phyloP scores from a whole-genome alignment of 2,329 filamentous ascomycete genomes.

The Zymoseptoria tritici region DNA sequence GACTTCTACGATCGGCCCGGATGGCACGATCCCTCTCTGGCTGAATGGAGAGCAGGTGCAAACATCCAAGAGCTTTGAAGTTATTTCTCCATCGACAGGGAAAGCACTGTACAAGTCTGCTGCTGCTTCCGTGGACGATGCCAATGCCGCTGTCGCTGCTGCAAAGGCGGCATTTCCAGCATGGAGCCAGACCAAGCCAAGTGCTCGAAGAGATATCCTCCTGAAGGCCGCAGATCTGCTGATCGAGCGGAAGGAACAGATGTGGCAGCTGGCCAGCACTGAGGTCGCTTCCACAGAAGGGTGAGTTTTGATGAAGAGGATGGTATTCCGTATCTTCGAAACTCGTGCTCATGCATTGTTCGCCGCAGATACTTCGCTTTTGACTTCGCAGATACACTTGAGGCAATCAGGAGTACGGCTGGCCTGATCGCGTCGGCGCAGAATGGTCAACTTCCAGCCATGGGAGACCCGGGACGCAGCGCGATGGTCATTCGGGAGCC shows the following conservation, averaged over 20 bases:
- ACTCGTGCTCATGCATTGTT: background rate
- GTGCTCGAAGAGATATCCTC: slow-evolving; percentile 61
- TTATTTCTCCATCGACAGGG: slow-evolving; percentile 49
- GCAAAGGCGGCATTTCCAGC: slow-evolving; percentile 59
- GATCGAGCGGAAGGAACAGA: slow-evolving; percentile 52
- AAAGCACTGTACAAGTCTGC: slow-evolving; percentile 48
- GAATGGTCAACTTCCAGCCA: slow-evolving; percentile 41
- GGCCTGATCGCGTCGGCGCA: slow-evolving; percentile 41
- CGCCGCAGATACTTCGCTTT: slow-evolving; percentile 25
- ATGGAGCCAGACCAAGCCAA: slow-evolving; percentile 58
- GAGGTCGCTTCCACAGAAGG: slow-evolving; percentile 45
- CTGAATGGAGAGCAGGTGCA: slow-evolving; percentile 41
- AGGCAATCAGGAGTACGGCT: slow-evolving; percentile 45
- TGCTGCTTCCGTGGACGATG: slow-evolving; percentile 49
- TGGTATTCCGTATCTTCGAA: slow-evolving; percentile 18
- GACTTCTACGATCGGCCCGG: slow-evolving; percentile 1
- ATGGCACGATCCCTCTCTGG: slow-evolving; percentile 32
- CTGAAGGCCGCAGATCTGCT: slow-evolving; percentile 60
- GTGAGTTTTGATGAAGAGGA: slow-evolving; percentile 39
- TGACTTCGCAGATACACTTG: slow-evolving; percentile 32
- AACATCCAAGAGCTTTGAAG: slow-evolving; percentile 43
- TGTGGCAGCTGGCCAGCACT: slow-evolving; percentile 50
- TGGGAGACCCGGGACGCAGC: slow-evolving; percentile 49
- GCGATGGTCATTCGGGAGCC: slow-evolving; percentile 58
- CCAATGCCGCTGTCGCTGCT: slow-evolving; percentile 50